Conservation (phyloP, 192 early-diverging fungal genomes). For the Mortierella alpina region DNA sequence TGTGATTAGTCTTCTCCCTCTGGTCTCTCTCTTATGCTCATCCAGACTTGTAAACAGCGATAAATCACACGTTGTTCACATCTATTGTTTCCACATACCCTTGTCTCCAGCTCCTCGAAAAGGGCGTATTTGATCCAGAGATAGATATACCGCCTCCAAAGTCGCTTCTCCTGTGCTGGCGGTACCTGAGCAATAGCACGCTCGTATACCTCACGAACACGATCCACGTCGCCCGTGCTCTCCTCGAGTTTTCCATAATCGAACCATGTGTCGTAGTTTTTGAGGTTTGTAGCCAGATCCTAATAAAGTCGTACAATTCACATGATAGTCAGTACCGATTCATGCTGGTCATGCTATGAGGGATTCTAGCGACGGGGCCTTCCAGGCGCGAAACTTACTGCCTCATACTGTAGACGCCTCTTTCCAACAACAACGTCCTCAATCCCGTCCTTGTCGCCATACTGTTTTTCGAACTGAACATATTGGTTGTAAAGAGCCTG, state of each 20-base stretch:
- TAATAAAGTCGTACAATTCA: conserved; percentile 7
- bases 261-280: conserved; percentile 99
- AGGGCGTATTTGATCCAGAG: conserved; percentile 99
- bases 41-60: too few species aligned
- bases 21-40: too few species aligned
- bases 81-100: conserved; percentile 50
- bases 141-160: conserved; percentile 98
- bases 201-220: conserved; percentile 95
- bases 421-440: conserved; percentile 92
- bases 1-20: background rate
- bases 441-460: conserved; percentile 87
- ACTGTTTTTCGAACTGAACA: conserved; percentile 97
- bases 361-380: background rate
- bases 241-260: conserved; percentile 95
- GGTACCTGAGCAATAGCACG: conserved; percentile 93
- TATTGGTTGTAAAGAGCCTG: conserved; percentile 95
- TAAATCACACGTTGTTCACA: too few species aligned
- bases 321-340: conserved; percentile 5
- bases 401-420: conserved; percentile 91
- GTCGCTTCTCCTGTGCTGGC: conserved; percentile 85
- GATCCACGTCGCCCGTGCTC: conserved; percentile 70
- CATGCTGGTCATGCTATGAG: background rate
- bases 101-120: conserved; percentile 90
- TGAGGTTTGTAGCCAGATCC: conserved; percentile 72
- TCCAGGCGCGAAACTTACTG: conserved; percentile 41